Conservation (phyloP, 1,139 yeast species). For the Pichia sp. region DNA sequence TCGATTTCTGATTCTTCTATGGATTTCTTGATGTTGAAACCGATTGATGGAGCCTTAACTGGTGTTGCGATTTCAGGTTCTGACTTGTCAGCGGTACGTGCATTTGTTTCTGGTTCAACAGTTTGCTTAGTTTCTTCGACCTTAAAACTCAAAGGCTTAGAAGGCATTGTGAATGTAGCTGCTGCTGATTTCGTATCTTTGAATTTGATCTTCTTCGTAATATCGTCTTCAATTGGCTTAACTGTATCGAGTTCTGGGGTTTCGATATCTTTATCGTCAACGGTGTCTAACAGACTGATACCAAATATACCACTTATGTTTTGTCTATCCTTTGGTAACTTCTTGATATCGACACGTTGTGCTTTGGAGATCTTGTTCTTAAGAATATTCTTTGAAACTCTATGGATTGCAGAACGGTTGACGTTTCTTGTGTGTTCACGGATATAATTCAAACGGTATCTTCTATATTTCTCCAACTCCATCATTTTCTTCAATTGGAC, state of each 20-base stretch:
- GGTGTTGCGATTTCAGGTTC: background rate
- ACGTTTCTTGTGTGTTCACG: slow-evolving; percentile 29
- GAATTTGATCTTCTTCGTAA: slow-evolving; percentile 23
- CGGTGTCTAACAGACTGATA: slow-evolving; percentile 20
- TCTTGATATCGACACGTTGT: background rate
- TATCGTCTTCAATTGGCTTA: slow-evolving; percentile 20
- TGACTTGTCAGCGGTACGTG: background rate
- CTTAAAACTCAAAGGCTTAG: slow-evolving; percentile 22
- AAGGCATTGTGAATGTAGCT: slow-evolving; percentile 20
- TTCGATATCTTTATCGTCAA: slow-evolving; percentile 21
- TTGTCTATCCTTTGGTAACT: slow-evolving; percentile 24
- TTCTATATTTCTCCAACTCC: slow-evolving; percentile 32
- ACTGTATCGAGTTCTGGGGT: slow-evolving; percentile 6
- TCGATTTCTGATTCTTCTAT: background rate
- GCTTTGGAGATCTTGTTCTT: slow-evolving; percentile 2
- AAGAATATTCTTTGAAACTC: slow-evolving; percentile 3
- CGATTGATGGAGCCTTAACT: background rate
- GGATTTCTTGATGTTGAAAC: background rate
- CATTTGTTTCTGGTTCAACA: background rate
- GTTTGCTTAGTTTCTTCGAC: slow-evolving; percentile 8
- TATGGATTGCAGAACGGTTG: slow-evolving; percentile 17
- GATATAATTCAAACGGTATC: slow-evolving; percentile 26
- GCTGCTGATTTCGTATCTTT: slow-evolving; percentile 10
- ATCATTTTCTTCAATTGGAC: slow-evolving; percentile 32
- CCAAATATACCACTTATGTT: slow-evolving; percentile 29